Evolutionary conservation across 352 stramenopile genomes (phyloP).

Genomic region (Phytophthora sp.): DNA sequence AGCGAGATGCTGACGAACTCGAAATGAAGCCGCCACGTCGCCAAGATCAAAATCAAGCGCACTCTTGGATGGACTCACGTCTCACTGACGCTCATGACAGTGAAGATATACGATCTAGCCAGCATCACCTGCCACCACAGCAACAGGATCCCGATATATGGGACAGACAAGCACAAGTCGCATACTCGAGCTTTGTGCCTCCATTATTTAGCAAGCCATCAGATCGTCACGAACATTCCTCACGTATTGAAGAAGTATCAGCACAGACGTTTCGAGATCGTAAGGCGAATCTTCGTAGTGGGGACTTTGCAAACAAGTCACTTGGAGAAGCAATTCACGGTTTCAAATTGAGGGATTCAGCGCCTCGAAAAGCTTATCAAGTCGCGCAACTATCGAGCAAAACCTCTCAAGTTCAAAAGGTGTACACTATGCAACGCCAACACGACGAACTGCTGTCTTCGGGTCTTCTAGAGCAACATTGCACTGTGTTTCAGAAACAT

Average conservation of each 20-base stretch:
- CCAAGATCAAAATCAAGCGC: neutral
- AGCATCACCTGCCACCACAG: slow-evolving; percentile 59
- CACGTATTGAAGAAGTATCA: slow-evolving; percentile 1
- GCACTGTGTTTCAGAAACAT: slow-evolving; percentile 2
- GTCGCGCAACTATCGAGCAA: slow-evolving; percentile 11
- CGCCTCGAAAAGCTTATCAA: neutral
- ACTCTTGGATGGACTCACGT: slow-evolving; percentile 14
- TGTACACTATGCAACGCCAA: slow-evolving; percentile 27
- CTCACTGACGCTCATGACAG: slow-evolving; percentile 9
- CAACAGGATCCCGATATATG: slow-evolving; percentile 53
- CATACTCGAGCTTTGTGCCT: slow-evolving; percentile 1
- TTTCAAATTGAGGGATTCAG: slow-evolving; percentile 54
- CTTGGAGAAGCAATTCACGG: slow-evolving; percentile 61
- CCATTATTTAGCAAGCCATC: too few relatives aligned
- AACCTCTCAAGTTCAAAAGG: slow-evolving; percentile 15
- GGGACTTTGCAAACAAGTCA: slow-evolving; percentile 73
- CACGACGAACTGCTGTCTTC: slow-evolving; percentile 12
- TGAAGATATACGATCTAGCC: slow-evolving; percentile 16
- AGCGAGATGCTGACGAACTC: neutral
- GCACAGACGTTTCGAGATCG: slow-evolving; percentile 6
- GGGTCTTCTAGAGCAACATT: slow-evolving; percentile 21
- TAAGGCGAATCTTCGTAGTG: slow-evolving; percentile 44
- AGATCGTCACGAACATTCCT: too few relatives aligned
- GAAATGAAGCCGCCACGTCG: slow-evolving; percentile 17
- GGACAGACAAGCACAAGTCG: neutral